Evolutionary conservation across 225 moss, liverwort and hornwort genomes (phyloP).

Genomic region (Pseudoscleropodium purum): DNA sequence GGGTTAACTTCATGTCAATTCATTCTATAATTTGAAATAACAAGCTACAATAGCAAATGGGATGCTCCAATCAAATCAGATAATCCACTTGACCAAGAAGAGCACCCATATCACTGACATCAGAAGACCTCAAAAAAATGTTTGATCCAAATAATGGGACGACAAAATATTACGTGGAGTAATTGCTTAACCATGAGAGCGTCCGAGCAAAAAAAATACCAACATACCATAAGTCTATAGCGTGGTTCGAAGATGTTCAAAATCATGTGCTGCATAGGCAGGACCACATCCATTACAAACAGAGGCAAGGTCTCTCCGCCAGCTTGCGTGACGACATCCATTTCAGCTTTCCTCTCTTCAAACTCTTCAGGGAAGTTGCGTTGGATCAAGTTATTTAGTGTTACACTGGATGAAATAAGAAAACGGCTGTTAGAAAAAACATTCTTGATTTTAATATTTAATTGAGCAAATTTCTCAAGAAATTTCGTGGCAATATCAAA

Average conservation of each 20-base stretch:
- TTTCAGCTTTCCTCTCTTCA: conserved; percentile 81
- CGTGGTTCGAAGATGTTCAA: conserved; percentile 92
- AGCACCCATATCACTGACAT: background rate
- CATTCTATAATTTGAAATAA: background rate
- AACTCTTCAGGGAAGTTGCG: conserved; percentile 84
- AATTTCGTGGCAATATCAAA: background rate
- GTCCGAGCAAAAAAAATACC: background rate
- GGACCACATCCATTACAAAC: conserved; percentile 77
- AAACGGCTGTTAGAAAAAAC: background rate
- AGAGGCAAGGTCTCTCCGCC: conserved; percentile 74
- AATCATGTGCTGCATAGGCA: conserved; percentile 51
- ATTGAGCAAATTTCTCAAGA: background rate
- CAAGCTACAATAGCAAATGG: background rate
- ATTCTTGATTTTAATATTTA: background rate
- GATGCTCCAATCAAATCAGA: background rate
- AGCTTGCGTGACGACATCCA: conserved; percentile 55
- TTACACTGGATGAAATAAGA: conserved; percentile 41
- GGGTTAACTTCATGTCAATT: background rate
- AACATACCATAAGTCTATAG: conserved; percentile 85
- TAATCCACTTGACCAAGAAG: background rate
- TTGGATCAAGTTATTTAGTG: conserved; percentile 87
- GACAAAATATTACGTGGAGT: background rate
- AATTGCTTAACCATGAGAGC: background rate
- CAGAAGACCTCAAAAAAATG: background rate
- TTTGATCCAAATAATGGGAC: background rate